Conservation (phyloP, 2,329 filamentous ascomycete species). For the Aureobasidium subglaciale region DNA sequence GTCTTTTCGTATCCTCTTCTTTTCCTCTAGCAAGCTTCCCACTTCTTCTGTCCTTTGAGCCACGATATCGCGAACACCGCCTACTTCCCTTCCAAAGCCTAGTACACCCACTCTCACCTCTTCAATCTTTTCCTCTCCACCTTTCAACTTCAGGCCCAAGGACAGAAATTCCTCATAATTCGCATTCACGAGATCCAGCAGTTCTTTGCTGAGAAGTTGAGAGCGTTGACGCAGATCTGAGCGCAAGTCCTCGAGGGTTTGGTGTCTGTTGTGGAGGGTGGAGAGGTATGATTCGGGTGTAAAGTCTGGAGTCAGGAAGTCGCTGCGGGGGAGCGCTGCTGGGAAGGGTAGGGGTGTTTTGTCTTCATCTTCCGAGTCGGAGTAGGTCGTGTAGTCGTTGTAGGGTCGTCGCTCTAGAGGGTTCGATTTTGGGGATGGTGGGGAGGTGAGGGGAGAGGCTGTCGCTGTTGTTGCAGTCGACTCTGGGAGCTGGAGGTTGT, state of each 20-base stretch:
- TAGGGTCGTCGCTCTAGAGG: slow-evolving; percentile 22
- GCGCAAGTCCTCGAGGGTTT: slow-evolving; percentile 90
- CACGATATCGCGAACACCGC: slow-evolving; percentile 63
- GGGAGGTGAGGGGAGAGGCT: slow-evolving; percentile 17
- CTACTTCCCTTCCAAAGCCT: slow-evolving; percentile 76
- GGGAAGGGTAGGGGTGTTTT: slow-evolving; percentile 74
- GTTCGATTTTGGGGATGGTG: slow-evolving; percentile 18
- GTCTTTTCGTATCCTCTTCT: slow-evolving; percentile 54
- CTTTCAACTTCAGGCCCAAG: slow-evolving; percentile 70
- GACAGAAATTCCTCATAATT: slow-evolving; percentile 91
- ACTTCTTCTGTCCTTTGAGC: slow-evolving; percentile 58
- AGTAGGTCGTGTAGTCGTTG: slow-evolving; percentile 38
- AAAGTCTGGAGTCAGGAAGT: slow-evolving; percentile 74
- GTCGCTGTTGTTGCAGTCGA: slow-evolving; percentile 17
- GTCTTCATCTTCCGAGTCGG: slow-evolving; percentile 48
- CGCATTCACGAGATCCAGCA: slow-evolving; percentile 88
- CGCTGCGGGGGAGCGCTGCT: slow-evolving; percentile 68
- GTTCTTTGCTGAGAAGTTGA: slow-evolving; percentile 71
- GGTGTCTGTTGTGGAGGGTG: slow-evolving; percentile 76
- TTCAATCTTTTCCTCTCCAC: slow-evolving; percentile 86
- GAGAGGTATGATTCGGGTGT: slow-evolving; percentile 77
- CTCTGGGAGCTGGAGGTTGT: slow-evolving; percentile 12
- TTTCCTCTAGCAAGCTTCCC: slow-evolving; percentile 55
- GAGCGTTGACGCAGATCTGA: slow-evolving; percentile 76
- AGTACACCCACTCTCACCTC: slow-evolving; percentile 81